phyloP scores from a whole-genome alignment of 2,329 filamentous ascomycete genomes.

The Trichoderma asperellum region DNA sequence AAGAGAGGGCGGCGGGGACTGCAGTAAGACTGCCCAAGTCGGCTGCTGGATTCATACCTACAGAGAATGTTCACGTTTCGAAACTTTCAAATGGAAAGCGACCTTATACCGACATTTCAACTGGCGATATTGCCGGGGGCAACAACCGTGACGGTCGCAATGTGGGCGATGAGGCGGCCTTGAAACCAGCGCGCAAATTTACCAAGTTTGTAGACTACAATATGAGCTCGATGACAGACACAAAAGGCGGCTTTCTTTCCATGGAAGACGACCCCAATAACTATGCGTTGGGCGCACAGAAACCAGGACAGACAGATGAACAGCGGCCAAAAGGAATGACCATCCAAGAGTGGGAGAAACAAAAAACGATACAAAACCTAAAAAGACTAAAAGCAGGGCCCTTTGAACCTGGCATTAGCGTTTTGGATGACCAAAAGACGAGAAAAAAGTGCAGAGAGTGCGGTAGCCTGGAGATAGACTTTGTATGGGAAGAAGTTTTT shows the following conservation, averaged over 20 bases:
- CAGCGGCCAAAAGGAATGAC: conserved; percentile 87
- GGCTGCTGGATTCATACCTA: conserved; percentile 72
- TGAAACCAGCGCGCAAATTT: conserved; percentile 84
- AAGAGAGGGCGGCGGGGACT: conserved; percentile 52
- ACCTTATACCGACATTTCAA: conserved; percentile 65
- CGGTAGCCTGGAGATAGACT: conserved; percentile 83
- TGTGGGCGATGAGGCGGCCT: conserved; percentile 51
- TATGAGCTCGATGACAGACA: conserved; percentile 97
- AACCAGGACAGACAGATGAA: conserved; percentile 41
- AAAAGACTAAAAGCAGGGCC: conserved; percentile 76
- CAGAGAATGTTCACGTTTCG: conserved; percentile 63
- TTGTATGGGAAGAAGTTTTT: conserved; percentile 90
- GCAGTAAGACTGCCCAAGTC: conserved; percentile 51
- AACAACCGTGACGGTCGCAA: conserved; percentile 72
- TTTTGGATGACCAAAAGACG: conserved; percentile 64
- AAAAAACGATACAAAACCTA: conserved; percentile 74
- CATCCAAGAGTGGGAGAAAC: conserved; percentile 84
- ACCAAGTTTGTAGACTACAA: conserved; percentile 97
- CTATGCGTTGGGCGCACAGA: conserved; percentile 63
- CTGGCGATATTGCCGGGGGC: conserved; percentile 48
- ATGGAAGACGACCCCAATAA: conserved; percentile 90
- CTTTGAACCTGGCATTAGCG: conserved; percentile 87
- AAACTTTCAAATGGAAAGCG: conserved; percentile 64
- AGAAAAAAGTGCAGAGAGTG: conserved; percentile 85
- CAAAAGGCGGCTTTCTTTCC: conserved; percentile 93